These are phyloP conservation scores for Kwoniella heveanensis DNA, from an alignment of 768 basidiomycete genomes.

Conservation along the genomic window DNA sequence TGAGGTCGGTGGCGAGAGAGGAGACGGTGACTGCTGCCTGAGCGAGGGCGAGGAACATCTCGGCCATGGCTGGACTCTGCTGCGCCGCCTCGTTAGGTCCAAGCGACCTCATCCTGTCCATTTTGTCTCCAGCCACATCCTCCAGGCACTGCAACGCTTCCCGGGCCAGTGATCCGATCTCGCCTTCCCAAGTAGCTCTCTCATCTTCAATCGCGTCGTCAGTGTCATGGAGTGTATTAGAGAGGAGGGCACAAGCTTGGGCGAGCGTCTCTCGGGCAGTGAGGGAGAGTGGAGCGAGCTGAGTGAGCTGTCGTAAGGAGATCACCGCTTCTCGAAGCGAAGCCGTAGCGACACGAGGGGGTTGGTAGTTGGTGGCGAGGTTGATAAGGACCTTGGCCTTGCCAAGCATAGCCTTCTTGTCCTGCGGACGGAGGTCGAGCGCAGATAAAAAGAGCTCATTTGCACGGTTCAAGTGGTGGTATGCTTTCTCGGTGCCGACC, in stretches of 20 bases:
- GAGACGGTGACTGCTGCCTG: conserved; percentile 44
- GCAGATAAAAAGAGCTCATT: conserved; percentile 46
- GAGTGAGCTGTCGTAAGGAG: conserved; percentile 35
- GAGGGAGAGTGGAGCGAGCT: conserved; percentile 40
- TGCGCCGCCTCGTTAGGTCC: conserved; percentile 29
- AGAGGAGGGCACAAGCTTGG: conserved; percentile 43
- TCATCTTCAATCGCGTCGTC: conserved; percentile 44
- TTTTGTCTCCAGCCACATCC: conserved; percentile 47
- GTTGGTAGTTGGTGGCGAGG: conserved; percentile 49
- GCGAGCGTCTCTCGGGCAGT: conserved; percentile 45
- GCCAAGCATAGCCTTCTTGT: conserved; percentile 46
- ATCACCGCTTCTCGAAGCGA: conserved; percentile 40
- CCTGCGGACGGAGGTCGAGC: conserved; percentile 33
- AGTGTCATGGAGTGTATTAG: conserved; percentile 38
- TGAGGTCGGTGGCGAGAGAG: conserved; percentile 34
- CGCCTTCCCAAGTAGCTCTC: conserved; percentile 43
- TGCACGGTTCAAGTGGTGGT: conserved; percentile 53
- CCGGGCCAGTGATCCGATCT: conserved; percentile 44
- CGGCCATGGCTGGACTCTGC: conserved; percentile 42
- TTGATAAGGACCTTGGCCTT: conserved; percentile 42
- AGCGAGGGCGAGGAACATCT: conserved; percentile 47
- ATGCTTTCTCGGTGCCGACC: conserved; percentile 51
- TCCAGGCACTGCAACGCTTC: conserved; percentile 48
- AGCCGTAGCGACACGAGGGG: conserved; percentile 34
- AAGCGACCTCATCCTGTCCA: conserved; percentile 40